Evolutionary conservation across 768 basidiomycete species (phyloP).

Genomic region (Russula brevipes): DNA sequence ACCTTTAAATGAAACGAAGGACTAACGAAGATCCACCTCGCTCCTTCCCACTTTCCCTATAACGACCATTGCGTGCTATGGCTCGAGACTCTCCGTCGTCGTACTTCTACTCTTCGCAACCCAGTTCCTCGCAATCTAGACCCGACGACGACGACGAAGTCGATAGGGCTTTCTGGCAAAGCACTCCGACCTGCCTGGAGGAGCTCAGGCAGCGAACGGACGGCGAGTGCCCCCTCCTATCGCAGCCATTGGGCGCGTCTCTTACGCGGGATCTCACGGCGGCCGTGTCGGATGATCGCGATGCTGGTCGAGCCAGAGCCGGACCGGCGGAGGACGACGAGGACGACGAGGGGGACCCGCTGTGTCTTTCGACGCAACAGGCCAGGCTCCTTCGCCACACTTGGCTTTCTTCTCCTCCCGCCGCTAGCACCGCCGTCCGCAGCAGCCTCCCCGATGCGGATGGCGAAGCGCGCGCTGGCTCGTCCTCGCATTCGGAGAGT

Average conservation of each 20-base stretch:
- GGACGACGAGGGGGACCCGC: background rate
- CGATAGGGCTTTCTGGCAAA: conserved; percentile 15
- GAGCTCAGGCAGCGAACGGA: background rate
- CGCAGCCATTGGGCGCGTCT: background rate
- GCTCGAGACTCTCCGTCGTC: background rate
- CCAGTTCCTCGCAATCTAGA: background rate
- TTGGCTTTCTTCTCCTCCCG: background rate
- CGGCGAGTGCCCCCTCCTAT: background rate
- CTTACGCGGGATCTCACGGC: background rate
- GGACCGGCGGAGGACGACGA: no score
- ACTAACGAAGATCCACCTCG: background rate
- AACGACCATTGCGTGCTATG: background rate
- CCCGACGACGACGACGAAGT: background rate
- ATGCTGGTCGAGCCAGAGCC: no score
- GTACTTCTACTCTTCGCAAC: background rate
- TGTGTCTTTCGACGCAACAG: background rate
- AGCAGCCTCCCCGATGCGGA: background rate
- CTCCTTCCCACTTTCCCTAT: background rate
- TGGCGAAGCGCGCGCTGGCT: background rate
- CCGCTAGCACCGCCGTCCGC: background rate
- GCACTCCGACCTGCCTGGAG: conserved; percentile 1
- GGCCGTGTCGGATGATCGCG: no score
- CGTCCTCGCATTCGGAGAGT: background rate
- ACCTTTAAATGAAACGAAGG: background rate
- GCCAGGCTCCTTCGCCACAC: conserved; percentile 6